Conservation (phyloP, 148 eudicot genomes). For the Arbutus unedo region DNA sequence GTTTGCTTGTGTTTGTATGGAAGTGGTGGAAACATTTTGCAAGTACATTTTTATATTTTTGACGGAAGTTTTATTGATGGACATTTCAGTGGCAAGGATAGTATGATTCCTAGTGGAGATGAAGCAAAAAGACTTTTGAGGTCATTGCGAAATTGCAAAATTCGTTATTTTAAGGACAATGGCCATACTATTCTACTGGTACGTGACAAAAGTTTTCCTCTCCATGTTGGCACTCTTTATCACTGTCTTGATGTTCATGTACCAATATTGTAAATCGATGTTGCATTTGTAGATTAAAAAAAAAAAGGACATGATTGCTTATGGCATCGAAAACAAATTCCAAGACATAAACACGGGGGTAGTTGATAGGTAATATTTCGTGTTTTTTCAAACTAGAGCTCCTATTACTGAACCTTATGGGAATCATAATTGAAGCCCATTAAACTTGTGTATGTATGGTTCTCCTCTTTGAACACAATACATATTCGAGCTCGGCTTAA, state of each 20-base stretch:
- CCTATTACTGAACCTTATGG: background rate
- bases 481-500: background rate
- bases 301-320: background rate
- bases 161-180: slow-evolving; percentile 69
- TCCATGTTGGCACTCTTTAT: background rate
- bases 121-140: slow-evolving; percentile 77
- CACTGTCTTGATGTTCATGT: background rate
- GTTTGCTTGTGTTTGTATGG: background rate
- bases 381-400: background rate
- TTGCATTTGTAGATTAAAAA: background rate
- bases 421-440: background rate
- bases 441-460: background rate
- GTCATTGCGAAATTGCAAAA: slow-evolving; percentile 56
- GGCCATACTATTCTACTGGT: slow-evolving; percentile 94
- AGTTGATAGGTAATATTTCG: background rate
- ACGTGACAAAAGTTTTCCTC: slow-evolving; percentile 25
- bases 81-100: slow-evolving; percentile 83
- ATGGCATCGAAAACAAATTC: background rate
- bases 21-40: background rate
- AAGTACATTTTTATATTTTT: background rate
- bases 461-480: background rate
- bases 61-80: background rate
- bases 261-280: too few species aligned
- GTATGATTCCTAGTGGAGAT: slow-evolving; percentile 80
- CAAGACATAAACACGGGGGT: background rate